Evolutionary conservation across 495 filamentous ascomycete species (phyloP), one percentile per base, ranked within the genome.

Genomic region (Lophiostoma macrostomum): DNA sequence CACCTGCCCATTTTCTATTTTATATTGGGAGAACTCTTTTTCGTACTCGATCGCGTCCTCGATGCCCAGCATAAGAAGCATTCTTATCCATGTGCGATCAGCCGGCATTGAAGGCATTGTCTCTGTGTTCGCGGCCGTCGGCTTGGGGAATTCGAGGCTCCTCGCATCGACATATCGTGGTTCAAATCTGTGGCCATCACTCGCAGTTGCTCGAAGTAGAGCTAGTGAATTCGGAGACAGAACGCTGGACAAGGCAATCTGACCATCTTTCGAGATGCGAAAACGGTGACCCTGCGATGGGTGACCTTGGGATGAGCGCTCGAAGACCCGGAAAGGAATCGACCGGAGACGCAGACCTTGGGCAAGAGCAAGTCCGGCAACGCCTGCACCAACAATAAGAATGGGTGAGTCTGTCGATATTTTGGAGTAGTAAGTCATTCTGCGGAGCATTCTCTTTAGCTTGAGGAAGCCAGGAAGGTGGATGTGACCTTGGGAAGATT

Each of bases 321-420:
- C 43, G 42, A 49, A 37, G n/a, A 23, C 16, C 5, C 44, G 44
- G 44, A 48, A 31, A 13, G 44, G 44, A 19, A 48, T 31, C 10
- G 32, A 28, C 3, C 37, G 51, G 7, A 36, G 40, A 3, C 42
- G 40, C 13, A 61, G 53, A 16, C 53, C 52, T 57, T 61, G 58
- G 12, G 58, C 58, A 4, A 61, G 53, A 34, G 48, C 34, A 19
- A 57, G 50, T 13, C 58, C 58, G 19, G 46, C 36, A 13, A 50
- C 30, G 28, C 58, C 58, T 1, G 58, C 53, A 40, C 58, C 58
- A 12, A 61, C 48, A 10, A 61, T 57, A 6, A 61, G 47, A 14
- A 53, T 27, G 24, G 44, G 44, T 38, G 35, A 7, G 6, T 38
- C 35, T 18, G 6, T 38, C 35, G 35, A 38, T 32, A 32, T 7